phyloP scores from a whole-genome alignment of 257 asterid genomes.

The Nicotiana noctiflora region DNA sequence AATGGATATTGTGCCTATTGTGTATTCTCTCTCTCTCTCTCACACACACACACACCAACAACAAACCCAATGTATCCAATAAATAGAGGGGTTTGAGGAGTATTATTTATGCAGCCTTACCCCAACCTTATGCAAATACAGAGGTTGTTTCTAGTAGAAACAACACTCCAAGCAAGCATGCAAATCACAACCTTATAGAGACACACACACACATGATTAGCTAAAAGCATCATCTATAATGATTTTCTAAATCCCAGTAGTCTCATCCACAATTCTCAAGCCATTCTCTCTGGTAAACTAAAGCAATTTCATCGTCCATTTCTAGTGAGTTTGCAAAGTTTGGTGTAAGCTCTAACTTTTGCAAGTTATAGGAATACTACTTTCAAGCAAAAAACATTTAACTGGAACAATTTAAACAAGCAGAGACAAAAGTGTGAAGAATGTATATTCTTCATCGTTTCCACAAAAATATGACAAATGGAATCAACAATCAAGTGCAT shows the following conservation, averaged over 20 bases:
- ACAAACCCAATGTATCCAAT: no score
- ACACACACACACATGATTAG: neutral
- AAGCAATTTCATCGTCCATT: neutral
- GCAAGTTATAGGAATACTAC: neutral
- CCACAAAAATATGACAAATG: neutral
- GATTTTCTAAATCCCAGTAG: neutral
- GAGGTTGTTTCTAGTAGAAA: no score
- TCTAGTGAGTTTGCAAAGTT: neutral
- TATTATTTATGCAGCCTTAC: no score
- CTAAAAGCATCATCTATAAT: neutral
- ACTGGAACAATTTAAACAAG: neutral
- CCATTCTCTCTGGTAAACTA: neutral
- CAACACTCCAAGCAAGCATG: no score
- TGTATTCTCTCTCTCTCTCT: neutral
- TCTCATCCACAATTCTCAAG: neutral
- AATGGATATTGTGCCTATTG: slow-evolving; percentile 2
- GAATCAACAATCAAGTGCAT: neutral
- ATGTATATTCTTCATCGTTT: neutral
- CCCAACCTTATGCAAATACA: no score
- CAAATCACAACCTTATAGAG: no score
- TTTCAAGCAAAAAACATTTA: neutral
- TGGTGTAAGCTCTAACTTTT: neutral
- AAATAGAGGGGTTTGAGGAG: no score
- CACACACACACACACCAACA: neutral
- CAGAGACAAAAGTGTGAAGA: neutral